A percentile compares a stretch with the other conserved stretches of the same genome.
These are phyloP conservation scores for Termitomyces sp. DNA, from an alignment of 768 basidiomycete genomes.

Conservation along the genomic window DNA sequence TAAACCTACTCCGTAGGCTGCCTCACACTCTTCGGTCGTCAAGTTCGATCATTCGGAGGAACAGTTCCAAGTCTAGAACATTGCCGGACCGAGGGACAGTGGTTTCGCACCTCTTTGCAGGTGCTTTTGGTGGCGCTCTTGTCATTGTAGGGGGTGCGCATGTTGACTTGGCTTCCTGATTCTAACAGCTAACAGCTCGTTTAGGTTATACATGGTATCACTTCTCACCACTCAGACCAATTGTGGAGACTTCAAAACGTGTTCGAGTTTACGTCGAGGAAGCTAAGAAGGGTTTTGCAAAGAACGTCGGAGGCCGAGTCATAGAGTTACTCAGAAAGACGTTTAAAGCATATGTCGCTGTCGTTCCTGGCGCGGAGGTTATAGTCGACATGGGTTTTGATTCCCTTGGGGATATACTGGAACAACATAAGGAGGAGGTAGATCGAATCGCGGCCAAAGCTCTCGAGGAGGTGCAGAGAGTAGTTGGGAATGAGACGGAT, in stretches of 20 bases:
- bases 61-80: background rate
- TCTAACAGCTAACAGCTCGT: background rate
- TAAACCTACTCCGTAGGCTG: background rate
- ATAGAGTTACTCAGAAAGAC: slow-evolving; percentile 37
- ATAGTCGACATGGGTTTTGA: slow-evolving; percentile 44
- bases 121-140: background rate
- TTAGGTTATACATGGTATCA: slow-evolving; percentile 41
- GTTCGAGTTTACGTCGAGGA: slow-evolving; percentile 17
- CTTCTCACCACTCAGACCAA: slow-evolving; percentile 36
- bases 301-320: slow-evolving; percentile 26
- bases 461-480: slow-evolving; percentile 31
- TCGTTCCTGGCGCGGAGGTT: slow-evolving; percentile 36
- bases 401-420: slow-evolving; percentile 34
- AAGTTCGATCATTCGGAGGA: background rate
- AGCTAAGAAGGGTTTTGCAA: slow-evolving; percentile 16
- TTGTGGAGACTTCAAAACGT: slow-evolving; percentile 33
- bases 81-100: background rate
- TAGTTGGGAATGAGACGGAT: background rate
- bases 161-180: background rate
- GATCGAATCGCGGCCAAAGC: slow-evolving; percentile 33
- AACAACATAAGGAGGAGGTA: slow-evolving; percentile 39
- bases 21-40: background rate
- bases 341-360: slow-evolving; percentile 38
- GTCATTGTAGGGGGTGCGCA: background rate
- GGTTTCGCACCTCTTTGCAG: slow-evolving; percentile 9